These are phyloP conservation scores for Tulasnella calospora DNA, from an alignment of 768 basidiomycete genomes.

Conservation along the genomic window DNA sequence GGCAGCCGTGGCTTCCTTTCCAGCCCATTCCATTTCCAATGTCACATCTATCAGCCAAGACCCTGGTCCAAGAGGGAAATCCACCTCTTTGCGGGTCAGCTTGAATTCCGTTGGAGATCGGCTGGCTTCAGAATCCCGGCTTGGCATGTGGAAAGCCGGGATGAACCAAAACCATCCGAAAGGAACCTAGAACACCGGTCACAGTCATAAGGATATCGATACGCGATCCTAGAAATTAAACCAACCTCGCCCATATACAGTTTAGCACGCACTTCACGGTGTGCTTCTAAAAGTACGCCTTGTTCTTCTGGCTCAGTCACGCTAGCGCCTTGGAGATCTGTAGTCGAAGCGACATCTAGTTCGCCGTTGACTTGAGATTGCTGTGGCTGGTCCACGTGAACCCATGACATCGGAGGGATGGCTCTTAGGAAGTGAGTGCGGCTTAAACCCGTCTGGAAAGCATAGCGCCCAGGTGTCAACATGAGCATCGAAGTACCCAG, in stretches of 20 bases:
- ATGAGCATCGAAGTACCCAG: neutral
- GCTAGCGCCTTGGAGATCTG: constrained; percentile 14
- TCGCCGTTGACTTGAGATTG: constrained; percentile 12
- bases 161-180: constrained; percentile 87
- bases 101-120: constrained; percentile 33
- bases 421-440: constrained; percentile 28
- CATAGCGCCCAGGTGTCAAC: neutral
- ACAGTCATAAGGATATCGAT: neutral
- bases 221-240: constrained; percentile 13
- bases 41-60: constrained; percentile 60
- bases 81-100: constrained; percentile 62
- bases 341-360: constrained; percentile 21
- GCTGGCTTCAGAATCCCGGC: neutral
- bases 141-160: constrained; percentile 71
- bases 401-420: constrained; percentile 28
- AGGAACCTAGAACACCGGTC: constrained; percentile 47
- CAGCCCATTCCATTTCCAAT: constrained; percentile 53
- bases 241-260: constrained; percentile 65
- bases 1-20: constrained; percentile 27
- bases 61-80: constrained; percentile 74
- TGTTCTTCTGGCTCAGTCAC: constrained; percentile 25
- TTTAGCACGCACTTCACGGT: constrained; percentile 65
- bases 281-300: constrained; percentile 58
- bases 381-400: constrained; percentile 18
- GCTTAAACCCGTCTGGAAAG: neutral